These are phyloP conservation scores for Amanita muscaria DNA, from an alignment of 768 basidiomycete species.

Conservation along the genomic window DNA sequence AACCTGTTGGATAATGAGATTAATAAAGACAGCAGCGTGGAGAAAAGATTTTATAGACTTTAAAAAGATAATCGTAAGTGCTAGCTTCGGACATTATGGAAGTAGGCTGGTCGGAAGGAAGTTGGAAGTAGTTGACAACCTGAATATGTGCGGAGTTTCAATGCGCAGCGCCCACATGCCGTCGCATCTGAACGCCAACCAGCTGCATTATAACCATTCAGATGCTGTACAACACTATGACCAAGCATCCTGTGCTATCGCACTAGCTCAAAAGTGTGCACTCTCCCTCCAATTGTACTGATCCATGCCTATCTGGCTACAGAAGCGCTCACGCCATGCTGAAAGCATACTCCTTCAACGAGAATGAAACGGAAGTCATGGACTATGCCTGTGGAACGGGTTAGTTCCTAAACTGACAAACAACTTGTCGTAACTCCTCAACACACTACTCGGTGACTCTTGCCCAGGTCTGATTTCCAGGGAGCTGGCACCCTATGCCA, in stretches of 20 bases:
- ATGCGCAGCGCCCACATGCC: constrained; percentile 6
- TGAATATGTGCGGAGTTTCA: constrained; percentile 19
- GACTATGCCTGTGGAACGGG: constrained; percentile 75
- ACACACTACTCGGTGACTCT: background rate
- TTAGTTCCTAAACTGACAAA: constrained; percentile 16
- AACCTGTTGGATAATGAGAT: constrained; percentile 44
- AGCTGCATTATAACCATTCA: constrained; percentile 31
- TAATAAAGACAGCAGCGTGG: background rate
- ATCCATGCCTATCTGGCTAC: background rate
- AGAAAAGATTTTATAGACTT: constrained; percentile 41
- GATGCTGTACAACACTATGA: constrained; percentile 16
- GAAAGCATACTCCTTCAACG: constrained; percentile 39
- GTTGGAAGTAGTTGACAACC: constrained; percentile 12
- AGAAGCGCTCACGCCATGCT: constrained; percentile 31
- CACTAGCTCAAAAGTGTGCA: constrained; percentile 19
- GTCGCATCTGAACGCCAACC: constrained; percentile 14
- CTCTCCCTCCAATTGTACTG: background rate
- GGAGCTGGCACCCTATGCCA: constrained; percentile 49
- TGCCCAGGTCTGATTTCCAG: constrained; percentile 52
- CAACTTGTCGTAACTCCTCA: background rate
- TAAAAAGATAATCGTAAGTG: constrained; percentile 99
- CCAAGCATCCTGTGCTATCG: constrained; percentile 14
- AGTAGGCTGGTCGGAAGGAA: constrained; percentile 10
- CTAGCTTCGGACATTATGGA: constrained; percentile 75
- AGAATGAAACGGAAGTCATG: constrained; percentile 48